phyloP scores from a whole-genome alignment of 2,329 filamentous ascomycete species.

The Pestalotiopsis sp. region DNA sequence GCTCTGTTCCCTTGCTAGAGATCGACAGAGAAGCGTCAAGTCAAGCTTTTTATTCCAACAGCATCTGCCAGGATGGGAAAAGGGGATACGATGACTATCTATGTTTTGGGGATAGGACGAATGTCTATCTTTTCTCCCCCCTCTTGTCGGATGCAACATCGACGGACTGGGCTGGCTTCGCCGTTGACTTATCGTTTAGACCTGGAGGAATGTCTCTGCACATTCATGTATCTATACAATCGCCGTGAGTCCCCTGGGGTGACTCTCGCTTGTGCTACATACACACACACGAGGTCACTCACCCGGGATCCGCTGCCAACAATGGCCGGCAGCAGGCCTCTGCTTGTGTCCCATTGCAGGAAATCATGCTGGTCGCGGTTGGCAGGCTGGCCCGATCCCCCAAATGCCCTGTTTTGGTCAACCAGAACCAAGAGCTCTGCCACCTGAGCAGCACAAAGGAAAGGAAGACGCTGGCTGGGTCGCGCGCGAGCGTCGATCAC shows the following conservation, averaged over 20 bases:
- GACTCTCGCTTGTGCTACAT: conserved; percentile 2
- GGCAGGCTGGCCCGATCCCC: too few species aligned
- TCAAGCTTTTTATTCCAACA: conserved; percentile 8
- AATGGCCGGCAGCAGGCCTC: neutral
- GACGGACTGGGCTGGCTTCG: conserved; percentile 14
- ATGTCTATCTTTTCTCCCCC: conserved; percentile 9
- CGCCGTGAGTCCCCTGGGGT: neutral
- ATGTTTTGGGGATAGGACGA: neutral
- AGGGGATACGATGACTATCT: too few species aligned
- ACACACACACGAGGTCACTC: neutral
- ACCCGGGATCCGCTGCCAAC: neutral
- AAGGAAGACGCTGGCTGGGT: neutral
- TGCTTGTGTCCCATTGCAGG: too few species aligned
- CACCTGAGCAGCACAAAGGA: neutral
- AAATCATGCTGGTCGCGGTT: too few species aligned
- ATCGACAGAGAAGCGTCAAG: neutral
- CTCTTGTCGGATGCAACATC: conserved; percentile 23
- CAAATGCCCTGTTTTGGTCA: too few species aligned
- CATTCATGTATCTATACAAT: conserved; percentile 13
- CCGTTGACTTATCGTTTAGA: conserved; percentile 4
- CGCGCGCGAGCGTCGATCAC: conserved; percentile 16
- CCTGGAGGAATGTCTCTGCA: neutral
- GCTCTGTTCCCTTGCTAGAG: neutral
- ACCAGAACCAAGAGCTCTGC: neutral
- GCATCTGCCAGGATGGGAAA: neutral